These are phyloP conservation scores for Umbilicaria muhlenbergii DNA, from an alignment of 495 filamentous ascomycete genomes.

Conservation along the genomic window DNA sequence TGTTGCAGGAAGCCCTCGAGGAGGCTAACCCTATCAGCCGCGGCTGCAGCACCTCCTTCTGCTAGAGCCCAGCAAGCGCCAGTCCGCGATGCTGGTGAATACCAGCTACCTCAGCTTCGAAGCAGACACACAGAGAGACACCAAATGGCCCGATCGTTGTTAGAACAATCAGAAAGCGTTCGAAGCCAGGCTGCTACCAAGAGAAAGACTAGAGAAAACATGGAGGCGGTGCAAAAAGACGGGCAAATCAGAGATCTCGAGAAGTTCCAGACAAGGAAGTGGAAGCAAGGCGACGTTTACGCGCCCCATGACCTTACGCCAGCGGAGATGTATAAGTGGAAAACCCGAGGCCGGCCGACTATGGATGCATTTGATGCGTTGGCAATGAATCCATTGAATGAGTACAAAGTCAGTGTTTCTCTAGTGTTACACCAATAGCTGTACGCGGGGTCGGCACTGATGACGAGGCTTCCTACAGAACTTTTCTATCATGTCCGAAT, in stretches of 20 bases:
- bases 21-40: too few relatives aligned
- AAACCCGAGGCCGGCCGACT: slow-evolving; percentile 17
- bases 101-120: too few relatives aligned
- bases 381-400: slow-evolving; percentile 62
- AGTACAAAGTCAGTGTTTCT: slow-evolving; percentile 56
- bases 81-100: too few relatives aligned
- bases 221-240: background rate
- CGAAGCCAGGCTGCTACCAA: too few relatives aligned
- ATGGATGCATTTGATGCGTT: slow-evolving; percentile 66
- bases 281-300: slow-evolving; percentile 68
- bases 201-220: too few relatives aligned
- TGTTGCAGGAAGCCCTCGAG: too few relatives aligned
- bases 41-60: too few relatives aligned
- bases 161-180: too few relatives aligned
- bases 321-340: slow-evolving; percentile 56
- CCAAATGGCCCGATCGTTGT: too few relatives aligned
- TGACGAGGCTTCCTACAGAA: slow-evolving; percentile 42
- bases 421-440: background rate
- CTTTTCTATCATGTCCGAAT: slow-evolving; percentile 84
- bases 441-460: background rate
- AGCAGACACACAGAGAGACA: too few relatives aligned
- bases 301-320: slow-evolving; percentile 73
- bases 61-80: too few relatives aligned
- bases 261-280: slow-evolving; percentile 35
- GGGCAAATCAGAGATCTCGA: slow-evolving; percentile 14